These are phyloP conservation scores for Boeremia lycopersici DNA, from an alignment of 2,329 filamentous ascomycete species.

Conservation along the genomic window DNA sequence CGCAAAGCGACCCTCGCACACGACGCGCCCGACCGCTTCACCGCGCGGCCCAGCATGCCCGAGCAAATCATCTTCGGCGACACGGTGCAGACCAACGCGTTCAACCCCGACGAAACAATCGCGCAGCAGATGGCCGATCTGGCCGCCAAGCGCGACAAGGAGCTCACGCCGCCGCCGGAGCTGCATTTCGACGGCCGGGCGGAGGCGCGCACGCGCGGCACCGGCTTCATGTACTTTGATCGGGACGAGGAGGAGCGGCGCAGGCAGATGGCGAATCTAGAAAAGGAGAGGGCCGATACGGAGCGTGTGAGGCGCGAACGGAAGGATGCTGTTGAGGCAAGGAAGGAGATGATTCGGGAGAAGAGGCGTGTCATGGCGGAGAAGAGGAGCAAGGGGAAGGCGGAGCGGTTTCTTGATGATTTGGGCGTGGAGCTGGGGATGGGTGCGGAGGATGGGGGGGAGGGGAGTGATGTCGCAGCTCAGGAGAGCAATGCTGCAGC, in stretches of 20 bases:
- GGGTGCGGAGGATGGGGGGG: not conserved
- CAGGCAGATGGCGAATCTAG: not conserved
- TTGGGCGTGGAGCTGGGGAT: not conserved
- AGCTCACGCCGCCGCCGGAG: constrained; percentile 77
- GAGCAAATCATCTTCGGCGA: constrained; percentile 81
- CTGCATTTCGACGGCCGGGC: constrained; percentile 83
- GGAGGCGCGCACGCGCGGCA: constrained; percentile 86
- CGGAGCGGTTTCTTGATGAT: not conserved
- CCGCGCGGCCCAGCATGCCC: constrained; percentile 70
- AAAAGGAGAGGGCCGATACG: constrained; percentile 1
- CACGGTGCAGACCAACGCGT: constrained; percentile 81
- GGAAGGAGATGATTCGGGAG: not conserved
- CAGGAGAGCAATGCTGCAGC: too few species aligned
- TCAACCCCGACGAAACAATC: constrained; percentile 72
- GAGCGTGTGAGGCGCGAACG: not conserved
- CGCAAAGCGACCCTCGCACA: constrained; percentile 52
- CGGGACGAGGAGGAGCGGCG: constrained; percentile 64
- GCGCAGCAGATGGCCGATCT: constrained; percentile 76
- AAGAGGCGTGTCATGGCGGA: not conserved
- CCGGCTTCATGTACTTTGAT: constrained; percentile 90
- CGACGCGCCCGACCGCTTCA: constrained; percentile 70
- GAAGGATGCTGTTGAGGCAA: not conserved
- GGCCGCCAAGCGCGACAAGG: constrained; percentile 77
- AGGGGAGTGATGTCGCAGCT: not conserved
- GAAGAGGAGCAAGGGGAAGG: constrained; percentile 3